Evolutionary conservation across 2,329 filamentous ascomycete genomes (phyloP), one percentile per base, ranked within the genome.

Genomic region (Sclerotinia nivalis): DNA sequence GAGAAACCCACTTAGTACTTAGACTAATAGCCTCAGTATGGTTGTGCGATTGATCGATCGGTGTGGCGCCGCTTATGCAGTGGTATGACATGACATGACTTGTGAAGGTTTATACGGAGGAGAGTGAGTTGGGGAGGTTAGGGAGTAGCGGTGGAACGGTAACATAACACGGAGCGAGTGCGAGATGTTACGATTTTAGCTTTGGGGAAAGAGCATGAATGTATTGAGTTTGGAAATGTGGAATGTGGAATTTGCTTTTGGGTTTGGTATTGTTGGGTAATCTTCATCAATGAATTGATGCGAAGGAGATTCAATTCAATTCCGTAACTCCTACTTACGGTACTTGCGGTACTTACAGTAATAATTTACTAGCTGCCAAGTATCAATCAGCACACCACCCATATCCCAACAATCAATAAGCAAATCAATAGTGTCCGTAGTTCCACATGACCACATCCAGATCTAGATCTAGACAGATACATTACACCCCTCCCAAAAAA

Each of bases 21-120:
- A 28, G 22, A 43, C 65, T 60, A 67, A 59, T 28, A 67, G 65
- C 54, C 54, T 67, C 65, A 49, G 34, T 67, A 67, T 60, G 43
- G 40, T 37, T 12, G 40, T 37, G 37, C n/a, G 18, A 62, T 64
- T 52, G 20, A 25, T 64, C 50, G 25, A 50, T 40, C 45, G 22
- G 37, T 40, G 47, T 64, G 47, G 31, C 47, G 28, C 40, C 13
- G 61, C 15, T 28, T 28, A 28, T 40, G 47, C 61, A 50, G 31
- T 45, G 28, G 13, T 20, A n/a, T 34, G 59, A 61, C 40, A 31
- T 45, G 43, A 31, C 28, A n/a, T 34, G 59, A 49, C 40, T 61
- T 45, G 43, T 49, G 60, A n/a, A 25, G 52, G 52, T n/a, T 31
- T 20, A 20, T 25, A 43, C 40, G 40, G 40, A 13, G 40, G 40